phyloP scores from a whole-genome alignment of 805 yeast genomes.

The Candida taoyuanica region DNA sequence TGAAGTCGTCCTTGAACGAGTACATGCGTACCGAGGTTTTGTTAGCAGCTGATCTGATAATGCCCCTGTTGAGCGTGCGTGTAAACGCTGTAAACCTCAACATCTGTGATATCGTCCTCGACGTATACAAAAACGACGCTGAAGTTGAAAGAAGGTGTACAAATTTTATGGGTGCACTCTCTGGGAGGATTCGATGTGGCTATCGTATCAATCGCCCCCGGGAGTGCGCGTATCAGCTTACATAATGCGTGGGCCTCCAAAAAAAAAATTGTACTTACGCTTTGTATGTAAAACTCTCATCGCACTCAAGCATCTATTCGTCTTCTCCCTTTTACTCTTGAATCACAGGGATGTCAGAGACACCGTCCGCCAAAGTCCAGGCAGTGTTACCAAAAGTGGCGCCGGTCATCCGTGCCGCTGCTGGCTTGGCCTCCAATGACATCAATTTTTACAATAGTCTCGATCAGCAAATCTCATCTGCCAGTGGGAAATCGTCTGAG shows the following conservation, averaged over 20 bases:
- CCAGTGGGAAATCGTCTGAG: constrained; percentile 38
- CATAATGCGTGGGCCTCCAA: neutral
- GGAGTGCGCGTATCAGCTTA: neutral
- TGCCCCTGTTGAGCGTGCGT: neutral
- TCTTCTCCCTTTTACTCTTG: neutral
- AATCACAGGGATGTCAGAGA: neutral
- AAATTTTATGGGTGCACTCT: neutral
- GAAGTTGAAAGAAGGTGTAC: neutral
- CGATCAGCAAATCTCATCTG: constrained; percentile 41
- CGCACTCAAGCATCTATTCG: neutral
- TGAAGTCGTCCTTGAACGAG: constrained; percentile 22
- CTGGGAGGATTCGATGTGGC: no score
- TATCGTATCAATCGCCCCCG: neutral
- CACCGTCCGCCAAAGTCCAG: constrained; percentile 2
- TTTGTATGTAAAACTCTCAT: no score
- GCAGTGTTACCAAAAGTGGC: constrained; percentile 42
- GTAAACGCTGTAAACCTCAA: neutral
- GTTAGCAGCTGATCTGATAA: neutral
- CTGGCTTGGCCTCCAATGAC: constrained; percentile 74
- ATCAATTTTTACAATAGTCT: constrained; percentile 67
- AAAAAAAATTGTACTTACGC: constrained; percentile 2
- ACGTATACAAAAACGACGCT: no score
- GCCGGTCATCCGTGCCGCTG: constrained; percentile 57
- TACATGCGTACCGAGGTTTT: constrained; percentile 10
- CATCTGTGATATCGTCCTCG: neutral